Conservation (phyloP, 352 stramenopile species). For the Phytophthora pluvialis region DNA sequence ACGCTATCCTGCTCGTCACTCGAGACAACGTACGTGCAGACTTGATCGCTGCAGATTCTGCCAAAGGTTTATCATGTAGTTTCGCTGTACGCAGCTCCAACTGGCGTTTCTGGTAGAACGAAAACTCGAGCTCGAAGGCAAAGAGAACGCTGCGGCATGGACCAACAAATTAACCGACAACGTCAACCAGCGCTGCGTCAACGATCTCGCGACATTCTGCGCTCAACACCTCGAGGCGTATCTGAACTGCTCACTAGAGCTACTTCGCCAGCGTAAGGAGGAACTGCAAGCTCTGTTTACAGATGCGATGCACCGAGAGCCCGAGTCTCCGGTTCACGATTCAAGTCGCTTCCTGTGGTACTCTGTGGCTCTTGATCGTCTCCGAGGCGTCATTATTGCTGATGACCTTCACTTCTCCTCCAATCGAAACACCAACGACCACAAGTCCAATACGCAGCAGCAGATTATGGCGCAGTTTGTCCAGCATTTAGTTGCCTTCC, state of each 20-base stretch:
- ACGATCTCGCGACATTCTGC: slow-evolving; percentile 20
- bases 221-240: slow-evolving; percentile 21
- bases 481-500: slow-evolving; percentile 33
- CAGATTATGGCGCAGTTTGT: slow-evolving; percentile 42
- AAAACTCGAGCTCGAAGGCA: slow-evolving; percentile 24
- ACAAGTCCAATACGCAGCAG: background rate
- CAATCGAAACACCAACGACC: background rate
- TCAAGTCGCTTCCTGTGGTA: slow-evolving; percentile 36
- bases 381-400: slow-evolving; percentile 43
- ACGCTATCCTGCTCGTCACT: slow-evolving; percentile 41
- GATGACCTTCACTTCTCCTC: slow-evolving; percentile 16
- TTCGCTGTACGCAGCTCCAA: slow-evolving; percentile 39
- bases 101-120: slow-evolving; percentile 44
- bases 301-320: slow-evolving; percentile 8
- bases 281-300: slow-evolving; percentile 5
- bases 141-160: slow-evolving; percentile 11
- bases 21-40: slow-evolving; percentile 34
- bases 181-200: slow-evolving; percentile 11
- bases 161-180: slow-evolving; percentile 11
- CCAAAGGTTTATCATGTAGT: background rate
- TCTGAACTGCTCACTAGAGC: background rate
- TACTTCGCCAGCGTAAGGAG: slow-evolving; percentile 14
- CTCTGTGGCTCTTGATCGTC: slow-evolving; percentile 47
- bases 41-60: background rate
- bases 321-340: background rate